Conservation (phyloP, 2,329 filamentous ascomycete species). For the Alternaria arbusti region DNA sequence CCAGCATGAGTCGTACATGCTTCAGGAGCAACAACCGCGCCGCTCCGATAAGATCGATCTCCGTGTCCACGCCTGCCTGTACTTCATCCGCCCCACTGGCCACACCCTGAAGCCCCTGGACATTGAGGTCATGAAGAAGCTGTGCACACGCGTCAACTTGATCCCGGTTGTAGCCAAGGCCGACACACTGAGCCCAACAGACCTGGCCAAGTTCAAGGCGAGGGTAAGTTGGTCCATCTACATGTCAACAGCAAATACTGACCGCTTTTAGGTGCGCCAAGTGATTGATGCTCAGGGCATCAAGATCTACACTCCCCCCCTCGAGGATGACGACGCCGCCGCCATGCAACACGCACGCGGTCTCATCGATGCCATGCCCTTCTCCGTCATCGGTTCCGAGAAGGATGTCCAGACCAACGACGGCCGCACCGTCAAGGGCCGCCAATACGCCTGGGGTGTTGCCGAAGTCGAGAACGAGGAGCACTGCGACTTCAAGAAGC, state of each 20-base stretch:
- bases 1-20: constrained; percentile 99
- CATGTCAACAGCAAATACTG: constrained; percentile 6
- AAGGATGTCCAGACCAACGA: constrained; percentile 98
- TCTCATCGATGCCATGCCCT: constrained; percentile 96
- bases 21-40: constrained; percentile 99
- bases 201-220: constrained; percentile 93
- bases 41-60: constrained; percentile 99
- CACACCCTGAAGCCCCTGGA: constrained; percentile 98
- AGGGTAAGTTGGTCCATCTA: constrained; percentile 66
- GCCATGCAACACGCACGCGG: constrained; percentile 93
- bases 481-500: constrained; percentile 99
- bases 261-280: constrained; percentile 73
- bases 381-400: constrained; percentile 98
- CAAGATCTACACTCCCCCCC: constrained; percentile 98
- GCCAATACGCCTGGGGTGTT: constrained; percentile 99
- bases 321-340: constrained; percentile 98
- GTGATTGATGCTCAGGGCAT: constrained; percentile 99
- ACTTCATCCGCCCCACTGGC: constrained; percentile 98
- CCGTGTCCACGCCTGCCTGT: constrained; percentile 96
- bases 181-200: constrained; percentile 91
- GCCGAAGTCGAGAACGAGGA: constrained; percentile 99
- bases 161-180: constrained; percentile 99
- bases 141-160: constrained; percentile 96
- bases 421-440: constrained; percentile 96
- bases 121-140: constrained; percentile 99